Evolutionary conservation across 139 green algal genomes (phyloP), one percentile per base, ranked within the genome.

Genomic region (Tetratostichococcus sp.): DNA sequence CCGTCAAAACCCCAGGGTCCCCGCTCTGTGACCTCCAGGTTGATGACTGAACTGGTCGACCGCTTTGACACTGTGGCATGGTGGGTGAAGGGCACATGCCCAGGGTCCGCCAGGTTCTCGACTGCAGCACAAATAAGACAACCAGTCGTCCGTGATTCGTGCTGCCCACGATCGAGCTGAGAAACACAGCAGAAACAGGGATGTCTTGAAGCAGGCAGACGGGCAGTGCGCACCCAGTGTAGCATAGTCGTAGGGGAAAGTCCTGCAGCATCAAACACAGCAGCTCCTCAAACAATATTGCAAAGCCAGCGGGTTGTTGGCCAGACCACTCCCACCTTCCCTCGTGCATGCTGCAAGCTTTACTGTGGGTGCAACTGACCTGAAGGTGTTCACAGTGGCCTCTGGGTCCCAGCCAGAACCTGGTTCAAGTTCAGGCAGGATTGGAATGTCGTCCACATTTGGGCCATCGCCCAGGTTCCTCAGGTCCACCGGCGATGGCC

Each of bases 11-110:
- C 83, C 11, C 39, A 59, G 26, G 69, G 35, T 4, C 71, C 35
- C 1, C 70, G 72, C 43, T 72, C 34, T 2, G 58, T 72, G 4
- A 86, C 42, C 42, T 80, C 69, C 75, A 87, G 75, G 35, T 86
- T 75, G 26, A 78, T 78, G 35, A 73, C 76, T 77, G 42, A 67
- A 33, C 67, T 70, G 72, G n/a, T 73, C 33, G 75, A 68, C 16
- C 83, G 74, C 57, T 80, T 82, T 65, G 69, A 78, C 30, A 88
- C 75, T 70, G 70, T 79, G 30, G 33, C 84, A 70, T 86, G 79
- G 74, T 89, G 84, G 3, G 84, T 88, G 78, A 89, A 89, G 34
- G 82, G 81, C 69, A 89, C 84, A 43, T 89, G 84, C 5, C 79
- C 78, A 0, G 39, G 66, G 33, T 89, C 84, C 2, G 83, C 35